A percentile compares a stretch with the other conserved stretches of the same genome.
Conservation (phyloP, 2,329 filamentous ascomycete species). For the Xylaria arbuscula region DNA sequence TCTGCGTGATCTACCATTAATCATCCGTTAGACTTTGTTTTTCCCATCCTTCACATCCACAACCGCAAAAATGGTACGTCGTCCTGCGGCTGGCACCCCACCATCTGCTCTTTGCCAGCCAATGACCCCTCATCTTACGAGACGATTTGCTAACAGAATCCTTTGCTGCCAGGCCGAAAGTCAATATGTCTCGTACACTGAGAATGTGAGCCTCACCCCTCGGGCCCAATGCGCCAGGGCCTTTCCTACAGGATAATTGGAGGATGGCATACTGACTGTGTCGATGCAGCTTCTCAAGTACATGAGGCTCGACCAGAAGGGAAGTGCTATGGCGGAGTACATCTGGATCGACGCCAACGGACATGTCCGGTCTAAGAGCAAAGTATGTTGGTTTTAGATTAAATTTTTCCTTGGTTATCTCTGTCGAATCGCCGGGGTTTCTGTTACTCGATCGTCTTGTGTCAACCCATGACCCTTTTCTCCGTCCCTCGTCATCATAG, state of each 20-base stretch:
- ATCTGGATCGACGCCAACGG: constrained; percentile 92
- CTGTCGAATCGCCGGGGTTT: constrained; percentile 45
- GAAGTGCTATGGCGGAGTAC: constrained; percentile 91
- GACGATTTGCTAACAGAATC: constrained; percentile 52
- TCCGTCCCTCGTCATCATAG: constrained; percentile 14
- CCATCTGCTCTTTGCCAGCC: constrained; percentile 40
- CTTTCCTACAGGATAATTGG: background rate
- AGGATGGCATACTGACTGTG: constrained; percentile 36
- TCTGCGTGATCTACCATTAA: constrained; percentile 3
- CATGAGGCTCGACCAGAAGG: constrained; percentile 89
- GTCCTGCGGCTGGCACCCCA: constrained; percentile 44
- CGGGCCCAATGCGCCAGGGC: constrained; percentile 32
- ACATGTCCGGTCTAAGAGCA: constrained; percentile 92
- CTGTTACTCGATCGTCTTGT: constrained; percentile 44
- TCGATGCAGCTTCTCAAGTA: constrained; percentile 84
- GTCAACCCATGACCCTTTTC: constrained; percentile 39
- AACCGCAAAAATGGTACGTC: constrained; percentile 49
- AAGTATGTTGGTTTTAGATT: constrained; percentile 72
- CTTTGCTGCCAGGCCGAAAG: constrained; percentile 54
- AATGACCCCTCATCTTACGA: constrained; percentile 50
- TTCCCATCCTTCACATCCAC: constrained; percentile 30
- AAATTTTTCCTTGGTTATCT: constrained; percentile 36
- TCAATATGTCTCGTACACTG: constrained; percentile 50
- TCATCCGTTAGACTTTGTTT: constrained; percentile 29
- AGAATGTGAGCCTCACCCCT: constrained; percentile 46